These are phyloP conservation scores for Russula virescens DNA, from an alignment of 768 basidiomycete genomes.

Conservation along the genomic window DNA sequence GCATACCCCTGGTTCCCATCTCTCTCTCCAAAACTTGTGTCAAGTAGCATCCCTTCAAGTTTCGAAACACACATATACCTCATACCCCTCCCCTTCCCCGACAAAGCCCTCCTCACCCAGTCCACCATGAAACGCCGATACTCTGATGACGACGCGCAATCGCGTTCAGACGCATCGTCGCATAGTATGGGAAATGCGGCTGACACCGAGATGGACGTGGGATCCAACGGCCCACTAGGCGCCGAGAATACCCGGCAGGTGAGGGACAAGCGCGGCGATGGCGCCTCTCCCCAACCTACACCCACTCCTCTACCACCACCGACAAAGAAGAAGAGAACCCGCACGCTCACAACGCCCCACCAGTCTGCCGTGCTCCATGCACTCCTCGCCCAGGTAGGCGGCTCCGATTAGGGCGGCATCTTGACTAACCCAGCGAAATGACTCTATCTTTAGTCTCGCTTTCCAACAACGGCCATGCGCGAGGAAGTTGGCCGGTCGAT, in stretches of 20 bases:
- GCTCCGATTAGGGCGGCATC: slow-evolving; percentile 16
- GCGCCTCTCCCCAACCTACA: slow-evolving; percentile 27
- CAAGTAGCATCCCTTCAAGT: background rate
- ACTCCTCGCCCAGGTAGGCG: slow-evolving; percentile 71
- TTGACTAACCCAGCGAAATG: background rate
- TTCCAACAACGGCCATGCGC: slow-evolving; percentile 81
- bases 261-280: slow-evolving; percentile 19
- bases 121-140: slow-evolving; percentile 12
- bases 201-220: slow-evolving; percentile 52
- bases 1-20: background rate
- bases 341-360: slow-evolving; percentile 81
- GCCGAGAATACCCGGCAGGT: slow-evolving; percentile 27
- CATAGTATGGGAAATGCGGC: slow-evolving; percentile 39
- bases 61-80: background rate
- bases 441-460: slow-evolving; percentile 58
- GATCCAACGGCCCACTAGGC: slow-evolving; percentile 38
- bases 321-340: slow-evolving; percentile 74
- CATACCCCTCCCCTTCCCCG: background rate
- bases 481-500: slow-evolving; percentile 85
- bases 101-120: background rate
- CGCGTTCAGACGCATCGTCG: slow-evolving; percentile 25
- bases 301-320: slow-evolving; percentile 36
- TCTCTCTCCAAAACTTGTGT: slow-evolving; percentile 1
- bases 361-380: slow-evolving; percentile 85
- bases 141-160: slow-evolving; percentile 19